Conservation (phyloP, 768 basidiomycete genomes). For the Albatrellus ellisii region DNA sequence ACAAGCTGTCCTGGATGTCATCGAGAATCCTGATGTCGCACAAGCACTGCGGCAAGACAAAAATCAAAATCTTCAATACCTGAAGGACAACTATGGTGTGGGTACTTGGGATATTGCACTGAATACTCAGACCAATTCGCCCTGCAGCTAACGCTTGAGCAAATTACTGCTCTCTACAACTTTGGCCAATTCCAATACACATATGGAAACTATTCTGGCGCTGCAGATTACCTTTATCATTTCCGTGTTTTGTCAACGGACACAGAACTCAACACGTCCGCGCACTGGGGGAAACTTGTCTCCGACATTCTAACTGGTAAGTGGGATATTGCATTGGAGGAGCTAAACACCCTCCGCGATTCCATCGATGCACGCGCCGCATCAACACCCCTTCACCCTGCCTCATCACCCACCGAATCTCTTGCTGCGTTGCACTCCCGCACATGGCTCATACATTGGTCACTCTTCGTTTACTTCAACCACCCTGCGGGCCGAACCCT, state of each 20-base stretch:
- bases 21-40: conserved; percentile 93
- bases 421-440: conserved; percentile 85
- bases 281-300: conserved; percentile 98
- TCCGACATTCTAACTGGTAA: conserved; percentile 91
- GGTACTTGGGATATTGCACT: conserved; percentile 18
- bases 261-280: conserved; percentile 84
- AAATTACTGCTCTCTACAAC: conserved; percentile 93
- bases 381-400: conserved; percentile 24
- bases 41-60: conserved; percentile 92
- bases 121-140: not conserved
- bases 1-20: conserved; percentile 86
- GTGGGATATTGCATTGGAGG: conserved; percentile 92
- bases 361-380: conserved; percentile 72
- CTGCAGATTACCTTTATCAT: conserved; percentile 96
- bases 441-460: conserved; percentile 97
- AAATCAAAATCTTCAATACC: conserved; percentile 88
- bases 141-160: conserved; percentile 77
- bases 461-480: conserved; percentile 97
- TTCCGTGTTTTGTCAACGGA: conserved; percentile 97
- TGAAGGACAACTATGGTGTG: conserved; percentile 88
- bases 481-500: conserved; percentile 84
- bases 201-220: conserved; percentile 94
- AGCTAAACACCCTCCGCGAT: conserved; percentile 91
- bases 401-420: conserved; percentile 46
- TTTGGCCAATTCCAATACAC: conserved; percentile 99